Evolutionary conservation across 202 grass and related monocot species (phyloP).

Genomic region (Saccharum hybrid): DNA sequence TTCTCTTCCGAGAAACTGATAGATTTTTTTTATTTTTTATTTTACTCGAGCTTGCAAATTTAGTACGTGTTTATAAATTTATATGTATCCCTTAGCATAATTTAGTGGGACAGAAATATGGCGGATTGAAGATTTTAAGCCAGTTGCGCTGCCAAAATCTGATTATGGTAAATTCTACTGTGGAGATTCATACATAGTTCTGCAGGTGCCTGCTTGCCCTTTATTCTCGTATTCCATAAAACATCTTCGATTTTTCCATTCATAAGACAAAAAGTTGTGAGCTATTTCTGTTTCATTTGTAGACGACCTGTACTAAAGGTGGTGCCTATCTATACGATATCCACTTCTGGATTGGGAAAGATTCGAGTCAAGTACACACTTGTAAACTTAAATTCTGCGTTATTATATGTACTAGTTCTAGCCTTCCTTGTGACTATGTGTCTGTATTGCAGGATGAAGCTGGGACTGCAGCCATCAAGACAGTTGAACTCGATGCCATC

Average conservation of each 20-base stretch:
- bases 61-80: conserved; percentile 24
- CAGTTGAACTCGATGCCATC: conserved; percentile 83
- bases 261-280: conserved; percentile 24
- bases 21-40: conserved; percentile 19
- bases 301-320: conserved; percentile 81
- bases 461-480: conserved; percentile 95
- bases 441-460: conserved; percentile 78
- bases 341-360: conserved; percentile 98
- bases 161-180: conserved; percentile 94
- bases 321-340: conserved; percentile 83
- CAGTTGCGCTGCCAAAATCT: conserved; percentile 75
- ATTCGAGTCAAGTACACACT: conserved; percentile 83
- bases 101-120: conserved; percentile 80
- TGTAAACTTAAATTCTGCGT: conserved; percentile 14
- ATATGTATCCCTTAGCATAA: conserved; percentile 52
- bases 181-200: conserved; percentile 86
- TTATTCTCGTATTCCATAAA: conserved; percentile 15
- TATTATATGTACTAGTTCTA: conserved; percentile 25
- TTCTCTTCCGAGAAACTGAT: conserved; percentile 6
- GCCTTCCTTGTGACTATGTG: conserved; percentile 21
- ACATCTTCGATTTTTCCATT: conserved; percentile 13
- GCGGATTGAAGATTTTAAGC: conserved; percentile 92
- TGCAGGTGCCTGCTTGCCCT: conserved; percentile 62
- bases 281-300: conserved; percentile 33
- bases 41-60: conserved; percentile 28